Evolutionary conservation across 768 basidiomycete genomes (phyloP).

Genomic region (Boletus eberwhitei): DNA sequence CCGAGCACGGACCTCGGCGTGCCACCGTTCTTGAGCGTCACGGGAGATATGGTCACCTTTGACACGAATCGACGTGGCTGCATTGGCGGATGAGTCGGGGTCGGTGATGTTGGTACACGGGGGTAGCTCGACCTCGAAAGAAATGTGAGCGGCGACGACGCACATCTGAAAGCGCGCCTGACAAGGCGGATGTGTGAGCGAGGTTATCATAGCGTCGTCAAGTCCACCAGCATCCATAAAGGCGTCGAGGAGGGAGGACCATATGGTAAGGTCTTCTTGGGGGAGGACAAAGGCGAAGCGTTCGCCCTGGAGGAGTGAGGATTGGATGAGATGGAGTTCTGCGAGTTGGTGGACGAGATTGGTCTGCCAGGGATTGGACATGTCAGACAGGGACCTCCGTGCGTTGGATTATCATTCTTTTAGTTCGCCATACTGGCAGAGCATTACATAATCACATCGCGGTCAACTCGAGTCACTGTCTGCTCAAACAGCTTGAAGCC

Average conservation of each 20-base stretch:
- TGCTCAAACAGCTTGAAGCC: too few species aligned
- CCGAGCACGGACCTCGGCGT: constrained; percentile 35
- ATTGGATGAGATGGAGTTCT: constrained; percentile 59
- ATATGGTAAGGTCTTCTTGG: constrained; percentile 35
- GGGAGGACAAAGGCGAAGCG: constrained; percentile 37
- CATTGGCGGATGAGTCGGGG: neutral
- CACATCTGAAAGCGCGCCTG: constrained; percentile 37
- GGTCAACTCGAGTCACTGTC: too few species aligned
- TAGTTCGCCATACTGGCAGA: too few species aligned
- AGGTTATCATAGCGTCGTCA: neutral
- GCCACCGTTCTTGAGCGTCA: constrained; percentile 50
- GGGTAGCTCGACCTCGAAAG: constrained; percentile 37
- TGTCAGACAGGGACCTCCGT: neutral
- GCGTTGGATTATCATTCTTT: too few species aligned
- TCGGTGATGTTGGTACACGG: constrained; percentile 4
- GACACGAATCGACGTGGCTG: constrained; percentile 31
- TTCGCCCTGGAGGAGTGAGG: constrained; percentile 65
- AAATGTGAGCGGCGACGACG: constrained; percentile 25
- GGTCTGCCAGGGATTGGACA: neutral
- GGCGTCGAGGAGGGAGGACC: constrained; percentile 27
- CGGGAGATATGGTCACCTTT: constrained; percentile 48
- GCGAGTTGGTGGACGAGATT: constrained; percentile 31
- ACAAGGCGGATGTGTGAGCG: constrained; percentile 10
- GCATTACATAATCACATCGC: too few species aligned
- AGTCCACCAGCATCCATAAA: neutral